Percentiles rank a stretch among this genome's conserved stretches.
These are phyloP conservation scores for Lentinula novae-zelandiae DNA, from an alignment of 1,284 basidiomycete species.

Conservation along the genomic window DNA sequence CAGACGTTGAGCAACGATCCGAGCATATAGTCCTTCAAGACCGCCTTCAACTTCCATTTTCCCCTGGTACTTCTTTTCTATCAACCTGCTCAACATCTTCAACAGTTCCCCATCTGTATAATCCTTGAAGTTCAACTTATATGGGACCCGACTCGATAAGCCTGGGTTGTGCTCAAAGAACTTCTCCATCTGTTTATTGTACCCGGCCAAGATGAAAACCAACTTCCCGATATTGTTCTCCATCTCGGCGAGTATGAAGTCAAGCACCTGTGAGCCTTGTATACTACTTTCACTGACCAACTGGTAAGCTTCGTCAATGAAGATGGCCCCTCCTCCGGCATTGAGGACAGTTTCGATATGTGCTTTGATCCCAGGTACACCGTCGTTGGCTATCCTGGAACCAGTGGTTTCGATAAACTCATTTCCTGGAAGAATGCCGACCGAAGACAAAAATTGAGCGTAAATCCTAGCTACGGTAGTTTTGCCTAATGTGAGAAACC, in stretches of 20 bases:
- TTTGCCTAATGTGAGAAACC: conserved; percentile 42
- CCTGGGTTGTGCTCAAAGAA: conserved; percentile 75
- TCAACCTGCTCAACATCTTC: conserved; percentile 45
- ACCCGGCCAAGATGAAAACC: conserved; percentile 70
- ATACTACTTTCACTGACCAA: conserved; percentile 43
- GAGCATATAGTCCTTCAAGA: conserved; percentile 47
- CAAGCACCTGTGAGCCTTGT: conserved; percentile 52
- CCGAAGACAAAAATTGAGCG: conserved; percentile 53
- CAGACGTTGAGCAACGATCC: conserved; percentile 52
- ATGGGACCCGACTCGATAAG: conserved; percentile 58
- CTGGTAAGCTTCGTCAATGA: conserved; percentile 69
- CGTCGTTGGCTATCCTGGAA: conserved; percentile 52
- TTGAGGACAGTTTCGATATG: conserved; percentile 42
- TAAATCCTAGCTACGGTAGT: conserved; percentile 66
- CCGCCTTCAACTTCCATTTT: conserved; percentile 56
- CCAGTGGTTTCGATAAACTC: conserved; percentile 61
- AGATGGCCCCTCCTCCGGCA: conserved; percentile 58
- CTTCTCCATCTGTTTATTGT: conserved; percentile 66
- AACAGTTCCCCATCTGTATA: conserved; percentile 54
- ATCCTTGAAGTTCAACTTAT: conserved; percentile 55
- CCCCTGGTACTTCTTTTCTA: conserved; percentile 43
- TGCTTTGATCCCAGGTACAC: conserved; percentile 48
- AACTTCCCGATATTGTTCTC: conserved; percentile 61
- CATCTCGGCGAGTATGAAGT: conserved; percentile 69
- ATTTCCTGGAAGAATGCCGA: conserved; percentile 49